Conservation (phyloP, 768 basidiomycete genomes). For the Tricholoma bakamatsutake region DNA sequence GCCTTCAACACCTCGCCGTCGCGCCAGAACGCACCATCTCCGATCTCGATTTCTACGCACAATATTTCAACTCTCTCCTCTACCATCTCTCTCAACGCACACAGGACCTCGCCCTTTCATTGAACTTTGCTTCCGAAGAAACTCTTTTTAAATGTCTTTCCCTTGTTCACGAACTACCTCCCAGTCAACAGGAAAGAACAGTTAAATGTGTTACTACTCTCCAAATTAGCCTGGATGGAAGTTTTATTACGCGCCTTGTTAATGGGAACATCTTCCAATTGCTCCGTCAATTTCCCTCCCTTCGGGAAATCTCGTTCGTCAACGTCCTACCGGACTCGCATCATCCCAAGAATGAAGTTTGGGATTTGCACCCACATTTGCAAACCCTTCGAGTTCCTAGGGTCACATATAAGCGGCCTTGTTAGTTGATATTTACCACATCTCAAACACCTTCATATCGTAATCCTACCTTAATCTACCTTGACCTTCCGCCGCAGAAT, state of each 20-base stretch:
- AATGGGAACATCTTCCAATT: neutral
- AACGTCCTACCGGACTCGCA: neutral
- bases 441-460: too few species aligned
- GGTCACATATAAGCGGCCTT: neutral
- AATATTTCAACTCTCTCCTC: constrained; percentile 1
- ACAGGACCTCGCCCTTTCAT: neutral
- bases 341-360: neutral
- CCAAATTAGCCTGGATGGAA: neutral
- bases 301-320: neutral
- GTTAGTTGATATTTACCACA: too few species aligned
- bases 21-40: neutral
- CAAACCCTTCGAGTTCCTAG: neutral
- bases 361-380: neutral
- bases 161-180: neutral
- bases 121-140: constrained; percentile 5
- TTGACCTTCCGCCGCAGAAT: too few species aligned
- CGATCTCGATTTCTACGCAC: neutral
- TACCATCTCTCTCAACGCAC: constrained; percentile 1
- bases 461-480: too few species aligned
- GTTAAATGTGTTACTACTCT: neutral
- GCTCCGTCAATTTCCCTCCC: neutral
- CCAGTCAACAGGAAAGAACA: neutral
- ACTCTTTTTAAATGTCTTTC: constrained; percentile 1
- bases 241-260: neutral
- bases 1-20: constrained; percentile 1